Evolutionary conservation across 1,139 yeast species (phyloP).

Genomic region (Candida mesenterica): DNA sequence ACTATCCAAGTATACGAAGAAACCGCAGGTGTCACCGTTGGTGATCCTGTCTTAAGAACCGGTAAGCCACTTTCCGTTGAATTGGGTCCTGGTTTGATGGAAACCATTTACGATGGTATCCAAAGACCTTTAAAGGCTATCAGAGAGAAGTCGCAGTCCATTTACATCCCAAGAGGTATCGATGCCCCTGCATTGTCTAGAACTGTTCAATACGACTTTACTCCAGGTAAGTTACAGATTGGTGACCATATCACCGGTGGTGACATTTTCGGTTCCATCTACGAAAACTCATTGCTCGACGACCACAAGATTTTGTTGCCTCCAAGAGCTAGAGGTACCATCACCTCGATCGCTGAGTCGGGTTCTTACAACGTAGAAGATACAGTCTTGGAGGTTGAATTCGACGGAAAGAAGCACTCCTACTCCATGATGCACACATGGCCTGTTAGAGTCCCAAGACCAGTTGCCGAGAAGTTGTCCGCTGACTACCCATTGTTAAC

Average conservation of each 20-base stretch:
- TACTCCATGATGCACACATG: conserved; percentile 97
- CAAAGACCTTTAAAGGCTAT: conserved; percentile 97
- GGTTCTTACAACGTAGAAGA: conserved; percentile 93
- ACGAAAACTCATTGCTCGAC: conserved; percentile 85
- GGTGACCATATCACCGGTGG: conserved; percentile 99
- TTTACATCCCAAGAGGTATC: conserved; percentile 97
- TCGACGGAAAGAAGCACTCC: conserved; percentile 76
- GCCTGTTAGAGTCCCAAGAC: conserved; percentile 99
- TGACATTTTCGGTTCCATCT: conserved; percentile 91
- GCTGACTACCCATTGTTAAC: conserved; percentile 95
- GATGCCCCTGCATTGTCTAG: conserved; percentile 93
- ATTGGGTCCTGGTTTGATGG: conserved; percentile 98
- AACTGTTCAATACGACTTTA: conserved; percentile 78
- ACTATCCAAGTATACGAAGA: conserved; percentile 99
- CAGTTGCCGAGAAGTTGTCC: conserved; percentile 87
- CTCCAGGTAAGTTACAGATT: conserved; percentile 72
- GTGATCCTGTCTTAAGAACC: conserved; percentile 96
- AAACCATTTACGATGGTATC: conserved; percentile 97
- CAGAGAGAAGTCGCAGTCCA: conserved; percentile 80
- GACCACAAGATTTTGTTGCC: conserved; percentile 95
- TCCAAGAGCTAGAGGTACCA: conserved; percentile 98
- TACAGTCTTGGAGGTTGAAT: conserved; percentile 87
- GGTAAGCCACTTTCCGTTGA: conserved; percentile 98
- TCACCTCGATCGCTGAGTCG: conserved; percentile 81
- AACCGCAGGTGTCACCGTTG: conserved; percentile 98